Evolutionary conservation across 139 green algal genomes (phyloP).

Genomic region (Coccomyxa sp.): DNA sequence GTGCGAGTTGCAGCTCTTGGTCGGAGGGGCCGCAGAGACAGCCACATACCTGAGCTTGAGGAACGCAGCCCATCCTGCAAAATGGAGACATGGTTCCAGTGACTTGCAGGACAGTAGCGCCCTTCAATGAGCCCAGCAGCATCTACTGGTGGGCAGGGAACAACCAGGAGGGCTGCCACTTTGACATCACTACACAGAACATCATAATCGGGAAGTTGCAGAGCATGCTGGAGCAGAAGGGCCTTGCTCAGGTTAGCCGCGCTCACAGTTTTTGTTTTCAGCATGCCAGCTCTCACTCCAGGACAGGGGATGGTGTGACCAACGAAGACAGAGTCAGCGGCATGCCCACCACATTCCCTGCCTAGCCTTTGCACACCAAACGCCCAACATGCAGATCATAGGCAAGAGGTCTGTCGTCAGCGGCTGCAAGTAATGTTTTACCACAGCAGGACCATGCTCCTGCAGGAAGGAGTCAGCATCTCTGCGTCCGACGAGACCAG

Average conservation of each 20-base stretch:
- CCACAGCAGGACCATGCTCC: too few relatives aligned
- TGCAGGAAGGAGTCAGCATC: conserved; percentile 8
- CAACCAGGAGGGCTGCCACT: conserved; percentile 38
- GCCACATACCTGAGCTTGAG: too few relatives aligned
- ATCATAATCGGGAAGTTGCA: conserved; percentile 11
- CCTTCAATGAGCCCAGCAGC: conserved; percentile 36
- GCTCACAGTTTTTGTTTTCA: too few relatives aligned
- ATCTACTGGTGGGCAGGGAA: conserved; percentile 21
- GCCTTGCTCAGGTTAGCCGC: too few relatives aligned
- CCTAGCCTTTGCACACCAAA: too few relatives aligned
- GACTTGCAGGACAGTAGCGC: conserved; percentile 16
- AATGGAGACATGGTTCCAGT: not conserved
- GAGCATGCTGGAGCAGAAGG: conserved; percentile 1
- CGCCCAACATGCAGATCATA: too few relatives aligned
- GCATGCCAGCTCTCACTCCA: too few relatives aligned
- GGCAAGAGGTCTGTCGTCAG: too few relatives aligned
- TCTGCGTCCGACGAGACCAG: conserved; percentile 14
- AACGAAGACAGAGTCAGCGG: not conserved
- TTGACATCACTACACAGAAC: conserved; percentile 5
- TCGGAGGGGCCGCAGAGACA: too few relatives aligned
- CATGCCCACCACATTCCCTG: conserved; percentile 6
- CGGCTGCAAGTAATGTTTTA: too few relatives aligned
- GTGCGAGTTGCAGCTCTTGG: not conserved
- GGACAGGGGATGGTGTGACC: too few relatives aligned
- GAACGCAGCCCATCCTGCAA: not conserved